Evolutionary conservation across 2,329 filamentous ascomycete species (phyloP), one percentile per base, ranked within the genome.

Genomic region (Cylindrodendrum hubeiense): DNA sequence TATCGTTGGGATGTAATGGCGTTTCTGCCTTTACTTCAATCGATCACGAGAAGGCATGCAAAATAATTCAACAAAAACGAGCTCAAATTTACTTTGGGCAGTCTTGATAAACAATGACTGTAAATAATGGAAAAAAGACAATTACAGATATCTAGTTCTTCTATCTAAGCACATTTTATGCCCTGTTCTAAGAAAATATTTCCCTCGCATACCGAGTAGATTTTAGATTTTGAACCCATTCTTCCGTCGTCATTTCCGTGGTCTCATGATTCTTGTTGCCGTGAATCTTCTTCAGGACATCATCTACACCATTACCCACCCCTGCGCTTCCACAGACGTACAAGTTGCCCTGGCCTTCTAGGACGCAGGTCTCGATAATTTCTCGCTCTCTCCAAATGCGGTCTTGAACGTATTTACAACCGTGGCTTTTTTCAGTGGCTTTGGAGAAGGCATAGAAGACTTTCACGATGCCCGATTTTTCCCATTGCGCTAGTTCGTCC

Each of bases 371-470:
- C 28, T 51, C 44, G 15, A 56, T 26, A 4, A 57, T 52, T 1
- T 62, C 56, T 44, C 53, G 60, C 1, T 63, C 58, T 12, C 41
- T 41, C 46, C 51, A 59, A 17, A 67, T 22, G 10, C 63, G 33
- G 3, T 67, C 63, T 9, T 66, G 63, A 15, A 66, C 59, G 37
- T 67, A 66, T 28, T 34, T 60, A 47, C 59, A 66, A 3, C 46
- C 58, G 2, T 52, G 28, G 2, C 62, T 62, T 19, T 66, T 56
- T 2, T 63, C 56, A 17, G n/a, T 47, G 4, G 39, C 63, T 2
- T 47, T 49, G 2, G 50, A 59, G 58, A 72, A 93, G 0, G 90
- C 88, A 67, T 87, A 83, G 1, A 83, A 81, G 0, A 93, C 83
- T 1, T 85, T 81, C 0, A 93, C 88, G 2, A 67, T 70, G 2